Evolutionary conservation across 2,329 filamentous ascomycete species (phyloP), one percentile per base, ranked within the genome.

Genomic region (Pleochaeta shiraiana): DNA sequence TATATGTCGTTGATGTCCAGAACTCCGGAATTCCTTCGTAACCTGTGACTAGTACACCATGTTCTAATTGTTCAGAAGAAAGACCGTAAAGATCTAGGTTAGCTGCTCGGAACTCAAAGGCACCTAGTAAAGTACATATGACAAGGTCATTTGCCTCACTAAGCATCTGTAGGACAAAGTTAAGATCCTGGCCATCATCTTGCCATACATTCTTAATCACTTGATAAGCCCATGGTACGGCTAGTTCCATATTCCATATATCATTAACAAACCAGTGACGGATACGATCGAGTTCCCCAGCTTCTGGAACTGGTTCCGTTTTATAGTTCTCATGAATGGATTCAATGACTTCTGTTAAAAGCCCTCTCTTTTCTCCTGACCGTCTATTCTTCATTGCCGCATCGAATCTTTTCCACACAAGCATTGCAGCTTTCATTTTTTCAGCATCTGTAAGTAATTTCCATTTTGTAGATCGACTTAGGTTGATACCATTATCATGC

Each of bases 241-340:
- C 83, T 65, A 87, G 78, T 64, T 90, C 83, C 68, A 95, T 79
- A 31, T 81, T 81, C 74, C 82, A 82, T 34, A 90, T 79, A 70
- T 91, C 87, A 69, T 87, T 81, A 67, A 90, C 79, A 71, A 96
- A 95, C 83, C 88, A 96, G 69, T 90, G 84, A n/a, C 90, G 83
- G 19, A 95, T 83, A 7, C 81, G 78, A 71, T 95, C 90, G 11
- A 85, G 81, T 72, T 93, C 86, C n/a, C 84, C 85, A 26, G 79
- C 78, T 43, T 82, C 81, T 33, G 78, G 75, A 63, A 85, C 79
- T 3, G 83, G 80, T 64, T 83, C 81, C 28, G 84, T 84, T 75
- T 89, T 91, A 69, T 87, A 85, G 63, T 86, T 81, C 67, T 90
- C 83, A 67, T 88, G 84, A 72, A 95, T 86, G 68, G 83, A 86